A percentile compares a stretch with the other conserved stretches of the same genome.
These are phyloP conservation scores for Paramecium pentaurelia DNA, from an alignment of 73 alveolate genomes.

Conservation along the genomic window DNA sequence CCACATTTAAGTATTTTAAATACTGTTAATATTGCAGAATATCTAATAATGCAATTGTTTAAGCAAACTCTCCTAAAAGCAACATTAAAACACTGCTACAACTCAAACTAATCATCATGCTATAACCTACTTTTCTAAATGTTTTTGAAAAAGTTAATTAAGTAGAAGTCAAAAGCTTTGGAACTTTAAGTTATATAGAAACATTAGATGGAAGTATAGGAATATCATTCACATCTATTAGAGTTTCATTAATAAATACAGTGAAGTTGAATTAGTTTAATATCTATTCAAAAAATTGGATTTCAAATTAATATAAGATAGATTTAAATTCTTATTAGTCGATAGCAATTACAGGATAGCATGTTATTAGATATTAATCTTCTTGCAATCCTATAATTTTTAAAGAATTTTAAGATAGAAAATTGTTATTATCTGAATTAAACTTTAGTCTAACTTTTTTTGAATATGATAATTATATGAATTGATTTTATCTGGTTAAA, in stretches of 20 bases:
- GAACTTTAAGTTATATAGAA: background rate
- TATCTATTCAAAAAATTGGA: background rate
- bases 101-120: background rate
- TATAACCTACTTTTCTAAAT: background rate
- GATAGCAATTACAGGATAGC: background rate
- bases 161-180: background rate
- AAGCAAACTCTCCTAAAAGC: background rate
- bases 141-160: background rate
- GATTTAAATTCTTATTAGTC: background rate
- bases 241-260: background rate
- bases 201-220: background rate
- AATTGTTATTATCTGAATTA: background rate
- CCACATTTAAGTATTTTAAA: background rate
- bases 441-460: background rate
- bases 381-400: background rate
- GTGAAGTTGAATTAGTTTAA: background rate
- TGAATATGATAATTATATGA: background rate
- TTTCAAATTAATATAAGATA: background rate
- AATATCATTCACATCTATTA: background rate
- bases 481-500: background rate
- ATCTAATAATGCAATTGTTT: background rate
- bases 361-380: background rate
- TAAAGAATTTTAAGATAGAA: background rate
- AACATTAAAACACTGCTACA: background rate
- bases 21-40: background rate